Evolutionary conservation across 2,329 filamentous ascomycete genomes (phyloP), one percentile per base, ranked within the genome.

Genomic region (Exophiala phaeomuriformis): DNA sequence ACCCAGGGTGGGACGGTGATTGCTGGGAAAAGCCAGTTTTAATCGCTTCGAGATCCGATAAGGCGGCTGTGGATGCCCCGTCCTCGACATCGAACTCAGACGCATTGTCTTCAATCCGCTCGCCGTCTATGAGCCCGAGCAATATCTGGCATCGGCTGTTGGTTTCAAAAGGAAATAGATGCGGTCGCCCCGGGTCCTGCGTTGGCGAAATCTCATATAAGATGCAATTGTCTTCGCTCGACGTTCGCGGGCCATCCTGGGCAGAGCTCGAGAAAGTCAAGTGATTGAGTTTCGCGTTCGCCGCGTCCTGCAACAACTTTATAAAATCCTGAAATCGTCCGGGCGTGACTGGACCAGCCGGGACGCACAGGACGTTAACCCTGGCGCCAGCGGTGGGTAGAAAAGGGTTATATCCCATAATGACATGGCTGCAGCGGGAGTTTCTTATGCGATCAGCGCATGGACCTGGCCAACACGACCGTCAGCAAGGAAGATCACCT

Each of bases 321-420:
- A 91, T 79, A 68, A 95, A 95, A 60, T 79, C 77, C 63, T 83
- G 72, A 70, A 96, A 97, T 55, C 87, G 82, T 49, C 86, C 84
- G 57, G 84, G 82, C 68, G 84, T 90, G 69, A 97, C 93, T 67
- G 82, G 85, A 49, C 91, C 91, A 62, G 95, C 78, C 51, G 93
- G 93, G 57, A 97, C 76, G 55, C 95, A 80, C 64, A 96, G 81
- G 59, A 86, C 88, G 75, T 88, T 87, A 67, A 97, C 83, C 78
- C 88, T 86, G 74, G 90, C 91, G 68, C 90, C 90, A 71, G 90
- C 87, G 75, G 90, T 83, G 71, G 91, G 90, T 69, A 90, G 86
- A 70, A 95, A 82, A 71, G 88, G 84, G 77, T 96, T 91, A 73
- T 87, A 79, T 75, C 81, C 85, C 90, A 95, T 95, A 68, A 73